A percentile compares a stretch with the other conserved stretches of the same genome.
Evolutionary conservation across 2,329 filamentous ascomycete species (phyloP).

Genomic region (Verticillium dahliae): DNA sequence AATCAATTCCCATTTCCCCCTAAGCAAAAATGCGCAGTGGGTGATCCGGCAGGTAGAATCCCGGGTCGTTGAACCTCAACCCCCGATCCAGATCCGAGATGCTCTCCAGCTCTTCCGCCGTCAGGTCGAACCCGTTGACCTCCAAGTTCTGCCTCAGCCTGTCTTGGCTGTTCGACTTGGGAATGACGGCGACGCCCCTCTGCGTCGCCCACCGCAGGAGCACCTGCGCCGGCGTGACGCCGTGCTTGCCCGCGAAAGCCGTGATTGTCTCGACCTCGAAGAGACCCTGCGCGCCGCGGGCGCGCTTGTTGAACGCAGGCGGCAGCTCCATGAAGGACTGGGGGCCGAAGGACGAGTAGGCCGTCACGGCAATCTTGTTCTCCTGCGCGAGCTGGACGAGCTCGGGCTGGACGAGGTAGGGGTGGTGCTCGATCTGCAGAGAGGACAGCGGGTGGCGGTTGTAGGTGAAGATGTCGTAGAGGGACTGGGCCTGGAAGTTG

Average conservation of each 20-base stretch:
- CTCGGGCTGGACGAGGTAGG: conserved; percentile 55
- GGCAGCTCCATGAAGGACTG: conserved; percentile 31
- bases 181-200: conserved; percentile 55
- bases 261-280: conserved; percentile 29
- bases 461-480: conserved; percentile 57
- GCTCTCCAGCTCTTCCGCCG: conserved; percentile 44
- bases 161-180: conserved; percentile 48
- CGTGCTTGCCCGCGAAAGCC: conserved; percentile 43
- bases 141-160: conserved; percentile 49
- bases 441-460: conserved; percentile 44
- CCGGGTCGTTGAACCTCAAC: conserved; percentile 55
- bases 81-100: conserved; percentile 47
- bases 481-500: conserved; percentile 51
- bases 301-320: conserved; percentile 49
- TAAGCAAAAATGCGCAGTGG: conserved; percentile 48
- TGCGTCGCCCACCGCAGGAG: conserved; percentile 63
- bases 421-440: conserved; percentile 64
- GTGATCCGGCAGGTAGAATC: conserved; percentile 26
- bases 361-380: conserved; percentile 53
- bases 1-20: not conserved
- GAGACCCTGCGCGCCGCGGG: conserved; percentile 16
- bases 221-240: conserved; percentile 57
- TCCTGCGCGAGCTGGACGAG: conserved; percentile 51
- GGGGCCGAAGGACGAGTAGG: conserved; percentile 61
- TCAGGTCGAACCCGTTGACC: conserved; percentile 46